These are phyloP conservation scores for Eruca vesicaria DNA, from an alignment of 441 rosid species.

Conservation along the genomic window DNA sequence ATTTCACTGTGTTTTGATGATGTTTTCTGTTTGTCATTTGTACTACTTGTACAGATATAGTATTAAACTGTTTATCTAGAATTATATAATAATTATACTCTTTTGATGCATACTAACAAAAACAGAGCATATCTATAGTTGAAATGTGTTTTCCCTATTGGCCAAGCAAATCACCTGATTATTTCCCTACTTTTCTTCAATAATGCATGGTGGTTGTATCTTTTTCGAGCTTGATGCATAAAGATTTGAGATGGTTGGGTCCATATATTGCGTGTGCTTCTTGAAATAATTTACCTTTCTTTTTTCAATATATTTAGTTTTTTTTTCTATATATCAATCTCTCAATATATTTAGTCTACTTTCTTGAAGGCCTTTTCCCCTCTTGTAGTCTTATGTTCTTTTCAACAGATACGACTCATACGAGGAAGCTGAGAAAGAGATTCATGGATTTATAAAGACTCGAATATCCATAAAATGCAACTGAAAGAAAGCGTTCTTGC, in stretches of 20 bases:
- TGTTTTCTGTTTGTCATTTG: constrained; percentile 4
- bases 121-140: constrained; percentile 4
- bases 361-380: not conserved
- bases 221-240: not conserved
- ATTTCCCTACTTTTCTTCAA: not conserved
- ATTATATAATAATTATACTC: not conserved
- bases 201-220: constrained; percentile 6
- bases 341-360: not conserved
- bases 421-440: not conserved
- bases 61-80: not conserved
- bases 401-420: not conserved
- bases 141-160: constrained; percentile 1
- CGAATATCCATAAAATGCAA: constrained; percentile 5
- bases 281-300: not conserved
- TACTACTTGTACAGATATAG: constrained; percentile 17
- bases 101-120: not conserved
- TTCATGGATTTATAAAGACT: not conserved
- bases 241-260: constrained; percentile 14
- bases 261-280: constrained; percentile 17
- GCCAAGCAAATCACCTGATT: constrained; percentile 14
- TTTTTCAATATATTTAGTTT: not conserved
- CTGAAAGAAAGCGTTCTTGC: not conserved
- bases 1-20: not conserved
- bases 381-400: not conserved
- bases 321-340: too few relatives aligned